phyloP scores from a whole-genome alignment of 305 asterid species.

The Rubia tinctorum region DNA sequence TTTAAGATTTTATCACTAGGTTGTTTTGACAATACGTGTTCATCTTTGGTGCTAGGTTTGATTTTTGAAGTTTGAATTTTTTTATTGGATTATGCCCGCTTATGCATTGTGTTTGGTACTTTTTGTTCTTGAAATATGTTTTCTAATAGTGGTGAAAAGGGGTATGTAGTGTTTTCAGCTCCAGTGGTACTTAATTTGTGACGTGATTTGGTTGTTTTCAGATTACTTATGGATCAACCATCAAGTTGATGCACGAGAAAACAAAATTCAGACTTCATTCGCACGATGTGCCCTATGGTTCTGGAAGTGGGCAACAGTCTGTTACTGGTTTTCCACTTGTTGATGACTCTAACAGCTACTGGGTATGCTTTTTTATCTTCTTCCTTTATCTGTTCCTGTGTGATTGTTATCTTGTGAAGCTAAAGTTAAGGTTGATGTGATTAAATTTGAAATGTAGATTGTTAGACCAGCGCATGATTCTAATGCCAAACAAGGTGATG shows the following conservation, averaged over 20 bases:
- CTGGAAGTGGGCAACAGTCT: conserved; percentile 99
- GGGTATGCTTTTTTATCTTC: conserved; percentile 49
- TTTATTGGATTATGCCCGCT: neutral
- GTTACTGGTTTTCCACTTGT: conserved; percentile 90
- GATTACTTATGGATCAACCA: conserved; percentile 66
- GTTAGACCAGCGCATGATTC: conserved; percentile 62
- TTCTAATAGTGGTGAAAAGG: neutral
- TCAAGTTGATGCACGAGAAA: conserved; percentile 93
- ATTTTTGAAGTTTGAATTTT: neutral
- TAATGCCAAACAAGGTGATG: conserved; percentile 81
- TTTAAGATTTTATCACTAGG: neutral
- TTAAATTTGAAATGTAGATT: conserved; percentile 37
- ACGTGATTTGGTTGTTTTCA: conserved; percentile 15
- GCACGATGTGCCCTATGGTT: conserved; percentile 97
- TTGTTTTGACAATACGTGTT: neutral
- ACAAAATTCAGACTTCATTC: conserved; percentile 90
- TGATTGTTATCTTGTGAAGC: neutral
- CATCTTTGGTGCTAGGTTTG: neutral
- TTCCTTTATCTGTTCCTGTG: neutral
- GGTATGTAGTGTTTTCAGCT: neutral
- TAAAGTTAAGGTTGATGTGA: neutral
- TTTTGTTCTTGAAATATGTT: neutral
- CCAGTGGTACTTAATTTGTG: neutral
- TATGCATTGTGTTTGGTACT: neutral
- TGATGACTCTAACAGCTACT: conserved; percentile 95